Evolutionary conservation across 176 grass and related monocot genomes (phyloP), one percentile per base, ranked within the genome.

Genomic region (Poa pratensis): DNA sequence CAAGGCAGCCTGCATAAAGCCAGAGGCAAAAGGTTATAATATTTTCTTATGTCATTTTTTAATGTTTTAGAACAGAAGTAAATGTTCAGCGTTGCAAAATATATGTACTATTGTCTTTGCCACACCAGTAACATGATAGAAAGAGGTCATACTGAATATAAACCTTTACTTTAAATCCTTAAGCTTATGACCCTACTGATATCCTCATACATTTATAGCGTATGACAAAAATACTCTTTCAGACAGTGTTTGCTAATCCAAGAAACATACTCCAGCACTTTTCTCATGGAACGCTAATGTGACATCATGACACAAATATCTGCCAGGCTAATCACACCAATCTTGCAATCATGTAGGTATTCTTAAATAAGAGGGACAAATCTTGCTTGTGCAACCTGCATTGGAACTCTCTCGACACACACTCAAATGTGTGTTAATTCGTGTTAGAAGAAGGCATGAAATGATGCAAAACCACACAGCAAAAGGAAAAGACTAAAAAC

Each of bases 1-100:
- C 28, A 92, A 74, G 26, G 88, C 92, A 86, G 88, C 92, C 95
- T 97, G 84, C 89, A 89, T 65, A 86, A 22, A 51, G 11, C 20
- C 34, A 78, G 5, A 80, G 19, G 46, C 2, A 15, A 66, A 27
- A 66, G 1, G 9, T 64, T 88, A 81, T 57, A 10, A 3, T 57
- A 18, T 53, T 82, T 71, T 73, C 23, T 4, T 3, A 17, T 3
- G 8, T 14, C 7, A 4, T 42, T 66, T 65, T 75, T 20, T 35
- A 35, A 35, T 35, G 34, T 35, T 35, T 35, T 35, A 42, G 40
- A 42, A 42, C 34, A 42, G 40, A 42, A 42, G 6, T 42, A 0
- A 73, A 77, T 8, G n/a, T 0, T 54, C 24, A 26, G 34, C 55
- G 17, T 65, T 65, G 14, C 53, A 50, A 79, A 54, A 46, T 73